Evolutionary conservation across 345 rosid species (phyloP).

Genomic region (Eucalyptus regnans): DNA sequence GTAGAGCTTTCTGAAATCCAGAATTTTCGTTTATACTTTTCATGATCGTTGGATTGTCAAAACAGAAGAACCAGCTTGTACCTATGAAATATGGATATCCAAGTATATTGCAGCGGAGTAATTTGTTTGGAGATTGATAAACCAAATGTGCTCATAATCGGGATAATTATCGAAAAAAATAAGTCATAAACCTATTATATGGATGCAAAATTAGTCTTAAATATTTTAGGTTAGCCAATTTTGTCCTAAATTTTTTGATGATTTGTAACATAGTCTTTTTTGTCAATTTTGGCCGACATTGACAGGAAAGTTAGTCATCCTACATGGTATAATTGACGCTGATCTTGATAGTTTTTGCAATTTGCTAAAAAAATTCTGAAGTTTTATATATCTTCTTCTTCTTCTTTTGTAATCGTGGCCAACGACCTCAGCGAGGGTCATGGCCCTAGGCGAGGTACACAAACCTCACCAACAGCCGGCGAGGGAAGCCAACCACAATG

Average conservation of each 20-base stretch:
- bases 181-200: no score
- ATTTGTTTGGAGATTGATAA: not conserved
- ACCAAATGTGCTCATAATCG: not conserved
- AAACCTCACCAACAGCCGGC: not conserved
- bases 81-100: not conserved
- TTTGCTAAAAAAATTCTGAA: no score
- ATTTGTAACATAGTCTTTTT: no score
- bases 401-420: no score
- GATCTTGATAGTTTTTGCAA: no score
- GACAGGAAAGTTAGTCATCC: not conserved
- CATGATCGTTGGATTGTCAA: not conserved
- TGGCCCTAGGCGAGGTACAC: not conserved
- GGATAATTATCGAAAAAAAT: no score
- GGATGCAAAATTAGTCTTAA: not conserved
- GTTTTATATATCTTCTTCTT: no score
- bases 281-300: no score
- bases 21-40: not conserved
- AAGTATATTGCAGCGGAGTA: not conserved
- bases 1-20: not conserved
- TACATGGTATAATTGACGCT: rapidly evolving
- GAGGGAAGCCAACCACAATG: not conserved
- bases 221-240: no score
- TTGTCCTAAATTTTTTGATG: no score
- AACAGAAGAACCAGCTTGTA: not conserved
- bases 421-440: not conserved